These are phyloP conservation scores for Zygnema circumcarinatum DNA, from an alignment of 139 green algal genomes.

Conservation along the genomic window DNA sequence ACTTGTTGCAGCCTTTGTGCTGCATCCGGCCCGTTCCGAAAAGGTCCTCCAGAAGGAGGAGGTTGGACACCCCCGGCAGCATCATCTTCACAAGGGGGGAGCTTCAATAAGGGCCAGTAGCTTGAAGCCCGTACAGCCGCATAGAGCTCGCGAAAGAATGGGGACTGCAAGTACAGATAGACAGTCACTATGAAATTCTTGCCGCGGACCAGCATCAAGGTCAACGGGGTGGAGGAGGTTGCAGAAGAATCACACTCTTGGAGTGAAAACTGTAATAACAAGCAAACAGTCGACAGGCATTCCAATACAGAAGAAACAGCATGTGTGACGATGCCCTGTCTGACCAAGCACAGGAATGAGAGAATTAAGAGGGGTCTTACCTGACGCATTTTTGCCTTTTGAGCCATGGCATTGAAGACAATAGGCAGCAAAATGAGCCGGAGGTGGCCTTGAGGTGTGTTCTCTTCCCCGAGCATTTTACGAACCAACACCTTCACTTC, in stretches of 20 bases:
- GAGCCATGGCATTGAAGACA: constrained; percentile 71
- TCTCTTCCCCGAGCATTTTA: constrained; percentile 61
- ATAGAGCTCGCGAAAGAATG: constrained; percentile 40
- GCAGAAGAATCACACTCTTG: neutral
- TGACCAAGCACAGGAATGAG: too few species aligned
- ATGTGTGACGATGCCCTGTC: too few species aligned
- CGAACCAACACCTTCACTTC: constrained; percentile 54
- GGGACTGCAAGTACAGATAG: constrained; percentile 18
- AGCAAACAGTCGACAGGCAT: neutral
- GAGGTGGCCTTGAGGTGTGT: constrained; percentile 68
- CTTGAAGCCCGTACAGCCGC: neutral
- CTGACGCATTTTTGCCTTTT: constrained; percentile 58
- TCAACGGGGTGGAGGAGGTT: neutral
- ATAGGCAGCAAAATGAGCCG: constrained; percentile 70
- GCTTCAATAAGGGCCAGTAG: constrained; percentile 22
- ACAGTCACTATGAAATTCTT: constrained; percentile 1
- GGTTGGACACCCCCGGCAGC: neutral
- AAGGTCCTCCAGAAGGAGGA: neutral
- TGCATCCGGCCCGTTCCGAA: neutral
- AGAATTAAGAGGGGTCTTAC: neutral
- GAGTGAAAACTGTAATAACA: neutral
- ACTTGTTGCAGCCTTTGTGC: neutral
- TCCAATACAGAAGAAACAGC: neutral
- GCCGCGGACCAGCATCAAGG: too few species aligned
- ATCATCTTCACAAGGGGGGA: neutral